Evolutionary conservation across 495 filamentous ascomycete genomes (phyloP).

Genomic region (Daldinia loculata): DNA sequence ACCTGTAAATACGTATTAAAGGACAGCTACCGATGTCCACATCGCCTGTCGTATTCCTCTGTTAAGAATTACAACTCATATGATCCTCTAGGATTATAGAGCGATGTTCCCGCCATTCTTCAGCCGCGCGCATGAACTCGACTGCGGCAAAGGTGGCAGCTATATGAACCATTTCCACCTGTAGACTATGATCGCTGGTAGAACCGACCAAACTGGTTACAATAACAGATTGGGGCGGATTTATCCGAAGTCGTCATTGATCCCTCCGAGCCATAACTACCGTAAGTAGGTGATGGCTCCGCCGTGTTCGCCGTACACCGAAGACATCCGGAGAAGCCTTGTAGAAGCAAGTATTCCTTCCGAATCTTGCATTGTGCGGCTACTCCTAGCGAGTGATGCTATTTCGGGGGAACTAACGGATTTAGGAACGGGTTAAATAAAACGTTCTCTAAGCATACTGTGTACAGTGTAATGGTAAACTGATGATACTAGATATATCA

Average conservation of each 20-base stretch:
- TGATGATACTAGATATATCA: background rate
- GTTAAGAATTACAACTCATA: constrained; percentile 4
- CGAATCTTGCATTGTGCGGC: background rate
- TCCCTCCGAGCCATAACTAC: constrained; percentile 21
- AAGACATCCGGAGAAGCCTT: constrained; percentile 6
- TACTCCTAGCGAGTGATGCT: constrained; percentile 9
- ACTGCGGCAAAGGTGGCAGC: constrained; percentile 29
- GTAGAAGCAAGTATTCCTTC: constrained; percentile 2
- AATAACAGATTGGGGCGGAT: background rate
- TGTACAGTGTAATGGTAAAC: background rate
- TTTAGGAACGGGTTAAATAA: background rate
- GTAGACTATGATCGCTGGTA: constrained; percentile 14
- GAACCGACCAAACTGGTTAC: background rate
- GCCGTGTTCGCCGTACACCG: constrained; percentile 14
- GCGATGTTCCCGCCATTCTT: background rate
- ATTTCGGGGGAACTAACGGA: constrained; percentile 13
- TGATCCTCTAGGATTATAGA: constrained; percentile 16
- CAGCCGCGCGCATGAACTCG: constrained; percentile 21
- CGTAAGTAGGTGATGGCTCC: constrained; percentile 10
- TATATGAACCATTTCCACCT: constrained; percentile 24
- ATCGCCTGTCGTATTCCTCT: background rate
- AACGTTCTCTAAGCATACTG: background rate
- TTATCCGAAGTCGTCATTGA: constrained; percentile 5
- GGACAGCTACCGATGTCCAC: background rate
- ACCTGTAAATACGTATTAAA: constrained; percentile 10